Evolutionary conservation across 345 rosid species (phyloP).

Genomic region (Mangifera indica): DNA sequence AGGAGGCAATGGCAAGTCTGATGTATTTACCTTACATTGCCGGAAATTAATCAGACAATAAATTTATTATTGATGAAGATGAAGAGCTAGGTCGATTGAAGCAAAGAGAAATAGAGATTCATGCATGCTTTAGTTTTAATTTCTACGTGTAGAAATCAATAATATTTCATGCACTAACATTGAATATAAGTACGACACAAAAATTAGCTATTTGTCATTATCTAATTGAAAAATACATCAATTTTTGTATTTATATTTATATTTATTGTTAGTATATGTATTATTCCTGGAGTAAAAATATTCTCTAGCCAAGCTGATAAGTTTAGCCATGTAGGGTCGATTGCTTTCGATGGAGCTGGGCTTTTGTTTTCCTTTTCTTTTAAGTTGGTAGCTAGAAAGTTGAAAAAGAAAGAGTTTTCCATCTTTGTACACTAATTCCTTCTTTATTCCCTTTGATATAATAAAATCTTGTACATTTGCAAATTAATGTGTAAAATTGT

Average conservation of each 20-base stretch:
- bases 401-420: neutral
- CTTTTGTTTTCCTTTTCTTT: neutral
- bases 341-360: neutral
- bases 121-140: too few species aligned
- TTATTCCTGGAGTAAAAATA: too few species aligned
- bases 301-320: neutral
- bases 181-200: too few species aligned
- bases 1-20: slow-evolving; percentile 72
- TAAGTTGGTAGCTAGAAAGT: neutral
- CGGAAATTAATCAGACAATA: neutral
- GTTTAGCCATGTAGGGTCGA: neutral
- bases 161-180: too few species aligned
- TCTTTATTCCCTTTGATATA: neutral
- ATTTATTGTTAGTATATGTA: too few species aligned
- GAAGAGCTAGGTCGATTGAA: neutral
- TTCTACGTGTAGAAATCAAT: too few species aligned
- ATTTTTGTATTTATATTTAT: too few species aligned
- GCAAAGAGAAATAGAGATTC: too few species aligned
- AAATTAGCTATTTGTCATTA: too few species aligned
- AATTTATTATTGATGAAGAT: neutral
- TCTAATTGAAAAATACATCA: too few species aligned
- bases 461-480: too few species aligned
- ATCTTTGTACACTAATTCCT: neutral
- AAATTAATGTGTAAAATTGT: too few species aligned
- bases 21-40: slow-evolving; percentile 54